Conservation (phyloP, 2,329 filamentous ascomycete species). For the Nigrospora oryzae region DNA sequence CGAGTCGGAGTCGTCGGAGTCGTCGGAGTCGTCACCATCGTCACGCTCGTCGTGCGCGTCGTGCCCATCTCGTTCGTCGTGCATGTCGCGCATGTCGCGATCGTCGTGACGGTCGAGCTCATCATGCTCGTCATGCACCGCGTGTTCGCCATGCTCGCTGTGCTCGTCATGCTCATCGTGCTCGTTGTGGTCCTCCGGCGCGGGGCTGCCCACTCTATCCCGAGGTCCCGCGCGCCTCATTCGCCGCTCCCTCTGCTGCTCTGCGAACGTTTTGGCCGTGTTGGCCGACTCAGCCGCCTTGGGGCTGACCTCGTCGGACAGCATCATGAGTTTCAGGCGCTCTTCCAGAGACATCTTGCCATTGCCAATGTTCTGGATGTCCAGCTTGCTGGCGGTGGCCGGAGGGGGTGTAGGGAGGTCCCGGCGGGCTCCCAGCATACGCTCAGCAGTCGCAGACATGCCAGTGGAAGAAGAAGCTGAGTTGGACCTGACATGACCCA, state of each 20-base stretch:
- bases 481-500: conserved; percentile 31
- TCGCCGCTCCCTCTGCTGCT: conserved; percentile 60
- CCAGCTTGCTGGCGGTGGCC: conserved; percentile 62
- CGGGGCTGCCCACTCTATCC: conserved; percentile 33
- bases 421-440: conserved; percentile 57
- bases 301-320: conserved; percentile 51
- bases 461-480: conserved; percentile 50
- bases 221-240: conserved; percentile 53
- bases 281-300: conserved; percentile 19
- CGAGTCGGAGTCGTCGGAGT: too few relatives aligned
- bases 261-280: conserved; percentile 47
- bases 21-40: not conserved
- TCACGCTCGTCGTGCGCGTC: conserved; percentile 5
- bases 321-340: conserved; percentile 79
- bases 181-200: conserved; percentile 29
- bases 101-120: conserved; percentile 17
- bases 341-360: conserved; percentile 79
- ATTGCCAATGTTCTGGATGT: conserved; percentile 68
- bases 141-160: too few relatives aligned
- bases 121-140: conserved; percentile 20
- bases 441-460: conserved; percentile 65
- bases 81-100: not conserved
- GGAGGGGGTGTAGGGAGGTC: conserved; percentile 67
- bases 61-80: conserved; percentile 8
- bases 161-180: too few relatives aligned